phyloP scores from a whole-genome alignment of 2,329 filamentous ascomycete species.

The Xylariomycetidae sp. region DNA sequence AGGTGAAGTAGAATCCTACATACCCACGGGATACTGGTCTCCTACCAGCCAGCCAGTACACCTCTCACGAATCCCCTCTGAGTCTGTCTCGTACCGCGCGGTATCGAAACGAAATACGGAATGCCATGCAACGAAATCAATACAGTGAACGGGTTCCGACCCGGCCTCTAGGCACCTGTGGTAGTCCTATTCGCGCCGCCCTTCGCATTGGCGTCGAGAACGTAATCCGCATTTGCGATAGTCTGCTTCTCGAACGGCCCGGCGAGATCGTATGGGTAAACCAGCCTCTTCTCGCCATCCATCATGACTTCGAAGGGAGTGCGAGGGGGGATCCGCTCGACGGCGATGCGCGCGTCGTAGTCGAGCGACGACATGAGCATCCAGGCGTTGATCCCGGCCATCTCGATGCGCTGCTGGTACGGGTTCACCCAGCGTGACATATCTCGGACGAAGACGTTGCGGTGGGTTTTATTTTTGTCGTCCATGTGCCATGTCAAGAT shows the following conservation, averaged over 20 bases:
- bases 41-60: too few species aligned
- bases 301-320: conserved; percentile 8
- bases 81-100: too few species aligned
- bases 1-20: too few species aligned
- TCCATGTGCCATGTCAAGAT: conserved; percentile 1
- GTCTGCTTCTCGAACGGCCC: conserved; percentile 5
- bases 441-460: conserved; percentile 3
- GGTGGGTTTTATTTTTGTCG: background rate
- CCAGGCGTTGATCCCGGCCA: conserved; percentile 25
- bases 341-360: conserved; percentile 21
- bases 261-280: conserved; percentile 14
- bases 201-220: too few species aligned
- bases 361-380: conserved; percentile 19
- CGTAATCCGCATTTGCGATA: conserved; percentile 6
- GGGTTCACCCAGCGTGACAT: conserved; percentile 19
- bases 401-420: conserved; percentile 20
- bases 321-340: conserved; percentile 15
- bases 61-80: too few species aligned
- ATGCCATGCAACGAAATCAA: too few species aligned
- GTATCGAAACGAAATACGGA: too few species aligned
- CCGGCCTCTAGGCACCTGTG: too few species aligned
- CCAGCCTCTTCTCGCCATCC: conserved; percentile 10
- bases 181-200: too few species aligned
- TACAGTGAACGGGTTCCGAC: too few species aligned
- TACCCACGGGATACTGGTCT: too few species aligned